These are phyloP conservation scores for Coccomyxa subellipsoidea DNA, from an alignment of 163 green algal genomes.

Conservation along the genomic window DNA sequence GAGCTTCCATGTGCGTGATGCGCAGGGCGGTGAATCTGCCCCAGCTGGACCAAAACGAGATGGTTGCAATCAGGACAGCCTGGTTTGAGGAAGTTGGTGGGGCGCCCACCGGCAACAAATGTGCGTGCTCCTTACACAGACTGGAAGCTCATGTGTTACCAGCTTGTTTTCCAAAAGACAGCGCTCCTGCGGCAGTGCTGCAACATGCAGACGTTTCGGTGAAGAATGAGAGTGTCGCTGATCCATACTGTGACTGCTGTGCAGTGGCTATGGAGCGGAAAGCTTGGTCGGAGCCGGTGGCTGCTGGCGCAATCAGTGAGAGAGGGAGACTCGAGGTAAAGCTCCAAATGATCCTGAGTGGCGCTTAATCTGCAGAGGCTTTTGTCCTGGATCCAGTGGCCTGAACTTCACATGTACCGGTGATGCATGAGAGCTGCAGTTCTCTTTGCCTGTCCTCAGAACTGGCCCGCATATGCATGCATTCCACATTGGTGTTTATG, in stretches of 20 bases:
- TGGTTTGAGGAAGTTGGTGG: conserved; percentile 75
- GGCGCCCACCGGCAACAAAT: conserved; percentile 70
- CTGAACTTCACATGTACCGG: neutral
- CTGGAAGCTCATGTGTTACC: too few species aligned
- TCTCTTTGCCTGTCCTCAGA: neutral
- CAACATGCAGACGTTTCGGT: too few species aligned
- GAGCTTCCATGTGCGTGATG: too few species aligned
- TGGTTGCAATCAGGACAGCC: conserved; percentile 57
- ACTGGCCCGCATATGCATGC: too few species aligned
- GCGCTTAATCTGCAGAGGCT: too few species aligned
- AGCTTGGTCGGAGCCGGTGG: conserved; percentile 64
- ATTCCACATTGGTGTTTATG: too few species aligned
- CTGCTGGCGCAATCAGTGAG: conserved; percentile 63
- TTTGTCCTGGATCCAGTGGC: neutral
- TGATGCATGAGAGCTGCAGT: neutral
- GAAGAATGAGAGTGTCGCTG: too few species aligned
- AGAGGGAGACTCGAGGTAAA: conserved; percentile 52
- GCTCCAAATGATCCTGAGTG: too few species aligned
- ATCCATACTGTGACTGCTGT: neutral
- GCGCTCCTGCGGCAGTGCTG: too few species aligned
- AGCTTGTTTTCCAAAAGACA: too few species aligned
- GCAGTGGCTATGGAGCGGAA: conserved; percentile 70
- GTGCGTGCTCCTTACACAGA: conserved; percentile 33
- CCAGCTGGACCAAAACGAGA: conserved; percentile 64
- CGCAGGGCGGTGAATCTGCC: conserved; percentile 49